Evolutionary conservation across 768 basidiomycete genomes (phyloP).

Genomic region (Agaricus subrufescens): DNA sequence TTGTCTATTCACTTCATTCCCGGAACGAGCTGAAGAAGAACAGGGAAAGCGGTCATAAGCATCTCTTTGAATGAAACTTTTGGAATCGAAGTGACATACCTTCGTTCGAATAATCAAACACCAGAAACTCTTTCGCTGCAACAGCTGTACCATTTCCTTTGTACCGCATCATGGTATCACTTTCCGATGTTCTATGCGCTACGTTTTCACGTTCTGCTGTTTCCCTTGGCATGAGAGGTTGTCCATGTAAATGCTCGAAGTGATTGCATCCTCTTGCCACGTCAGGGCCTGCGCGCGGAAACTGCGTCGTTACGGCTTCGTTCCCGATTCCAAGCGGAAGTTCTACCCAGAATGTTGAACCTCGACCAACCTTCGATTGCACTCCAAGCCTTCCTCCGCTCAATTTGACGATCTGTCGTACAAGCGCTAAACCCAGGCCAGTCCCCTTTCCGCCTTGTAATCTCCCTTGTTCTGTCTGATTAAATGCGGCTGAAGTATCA

Average conservation of each 20-base stretch:
- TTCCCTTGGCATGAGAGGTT: not conserved
- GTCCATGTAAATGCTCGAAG: slow-evolving; percentile 2
- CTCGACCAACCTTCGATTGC: slow-evolving; percentile 56
- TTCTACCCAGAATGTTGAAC: slow-evolving; percentile 90
- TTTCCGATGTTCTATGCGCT: not conserved
- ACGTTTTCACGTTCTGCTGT: not conserved
- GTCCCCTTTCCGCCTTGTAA: slow-evolving; percentile 72
- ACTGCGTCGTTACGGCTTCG: slow-evolving; percentile 32
- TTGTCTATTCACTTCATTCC: slow-evolving; percentile 43
- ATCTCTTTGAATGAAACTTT: not conserved
- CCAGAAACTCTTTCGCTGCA: slow-evolving; percentile 35
- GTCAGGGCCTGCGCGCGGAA: slow-evolving; percentile 6
- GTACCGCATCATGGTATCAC: not conserved
- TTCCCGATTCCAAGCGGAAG: slow-evolving; percentile 72
- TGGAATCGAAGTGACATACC: slow-evolving; percentile 13
- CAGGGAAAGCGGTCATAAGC: not conserved
- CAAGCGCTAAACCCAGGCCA: slow-evolving; percentile 71
- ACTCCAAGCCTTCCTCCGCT: slow-evolving; percentile 72
- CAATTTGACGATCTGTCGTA: slow-evolving; percentile 74
- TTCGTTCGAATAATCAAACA: slow-evolving; percentile 64
- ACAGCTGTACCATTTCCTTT: slow-evolving; percentile 12
- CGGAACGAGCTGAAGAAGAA: slow-evolving; percentile 43
- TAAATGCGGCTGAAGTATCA: slow-evolving; percentile 53
- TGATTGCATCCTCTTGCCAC: not conserved
- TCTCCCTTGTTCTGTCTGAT: slow-evolving; percentile 73